Evolutionary conservation across 2,329 filamentous ascomycete species (phyloP).

Genomic region (Xylaria polymorpha): DNA sequence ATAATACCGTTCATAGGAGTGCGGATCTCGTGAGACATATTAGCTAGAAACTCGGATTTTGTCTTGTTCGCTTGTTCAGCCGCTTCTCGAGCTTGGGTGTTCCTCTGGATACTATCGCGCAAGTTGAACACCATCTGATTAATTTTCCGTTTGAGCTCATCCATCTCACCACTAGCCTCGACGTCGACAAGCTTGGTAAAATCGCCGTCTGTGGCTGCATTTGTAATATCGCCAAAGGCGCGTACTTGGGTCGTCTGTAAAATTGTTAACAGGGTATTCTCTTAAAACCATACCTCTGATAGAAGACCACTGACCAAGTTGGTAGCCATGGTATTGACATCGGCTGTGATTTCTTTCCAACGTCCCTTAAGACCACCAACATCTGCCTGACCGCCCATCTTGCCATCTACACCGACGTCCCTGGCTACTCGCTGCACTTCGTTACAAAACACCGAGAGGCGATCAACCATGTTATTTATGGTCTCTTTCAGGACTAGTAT

Average conservation of each 20-base stretch:
- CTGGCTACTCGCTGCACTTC: slow-evolving; percentile 95
- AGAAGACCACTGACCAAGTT: slow-evolving; percentile 62
- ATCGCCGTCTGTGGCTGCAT: slow-evolving; percentile 94
- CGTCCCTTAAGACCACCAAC: slow-evolving; percentile 91
- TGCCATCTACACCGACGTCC: slow-evolving; percentile 96
- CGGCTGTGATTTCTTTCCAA: slow-evolving; percentile 98
- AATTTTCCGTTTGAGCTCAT: slow-evolving; percentile 98
- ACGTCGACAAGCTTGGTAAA: slow-evolving; percentile 98
- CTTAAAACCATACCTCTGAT: not conserved
- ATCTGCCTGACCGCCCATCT: slow-evolving; percentile 97
- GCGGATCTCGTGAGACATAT: slow-evolving; percentile 98
- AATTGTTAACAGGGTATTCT: slow-evolving; percentile 10
- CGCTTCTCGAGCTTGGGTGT: slow-evolving; percentile 93
- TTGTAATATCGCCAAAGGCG: slow-evolving; percentile 98
- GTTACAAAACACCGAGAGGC: slow-evolving; percentile 94
- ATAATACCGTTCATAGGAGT: slow-evolving; percentile 99
- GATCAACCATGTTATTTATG: slow-evolving; percentile 98
- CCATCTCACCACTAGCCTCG: slow-evolving; percentile 98
- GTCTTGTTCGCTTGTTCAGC: slow-evolving; percentile 97
- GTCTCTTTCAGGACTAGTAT: slow-evolving; percentile 94
- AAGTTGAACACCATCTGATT: slow-evolving; percentile 99
- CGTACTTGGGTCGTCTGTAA: slow-evolving; percentile 92
- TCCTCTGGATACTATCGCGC: slow-evolving; percentile 94
- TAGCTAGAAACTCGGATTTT: slow-evolving; percentile 97
- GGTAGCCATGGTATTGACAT: slow-evolving; percentile 92